phyloP scores from a whole-genome alignment of 2,329 filamentous ascomycete genomes.

The Aspergillus spinulosporus region DNA sequence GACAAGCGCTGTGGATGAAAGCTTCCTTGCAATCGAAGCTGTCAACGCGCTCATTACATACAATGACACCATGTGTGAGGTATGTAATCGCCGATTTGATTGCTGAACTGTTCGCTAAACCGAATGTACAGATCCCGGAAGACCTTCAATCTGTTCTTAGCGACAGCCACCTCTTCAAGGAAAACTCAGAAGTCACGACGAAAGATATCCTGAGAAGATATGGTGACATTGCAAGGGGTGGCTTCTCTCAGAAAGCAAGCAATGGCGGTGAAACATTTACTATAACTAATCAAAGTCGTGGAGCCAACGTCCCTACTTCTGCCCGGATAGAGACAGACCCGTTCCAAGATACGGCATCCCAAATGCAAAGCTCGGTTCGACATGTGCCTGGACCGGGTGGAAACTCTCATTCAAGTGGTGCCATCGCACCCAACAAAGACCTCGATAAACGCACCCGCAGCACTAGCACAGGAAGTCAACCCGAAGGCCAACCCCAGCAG shows the following conservation, averaged over 20 bases:
- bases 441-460: slow-evolving; percentile 38
- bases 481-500: slow-evolving; percentile 36
- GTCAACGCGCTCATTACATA: slow-evolving; percentile 87
- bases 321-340: slow-evolving; percentile 83
- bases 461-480: slow-evolving; percentile 37
- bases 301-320: slow-evolving; percentile 51
- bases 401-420: slow-evolving; percentile 34
- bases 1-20: slow-evolving; percentile 75
- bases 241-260: slow-evolving; percentile 57
- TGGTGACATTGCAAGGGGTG: slow-evolving; percentile 72
- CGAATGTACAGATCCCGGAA: slow-evolving; percentile 72
- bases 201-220: slow-evolving; percentile 97
- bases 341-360: slow-evolving; percentile 67
- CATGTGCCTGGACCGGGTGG: slow-evolving; percentile 59
- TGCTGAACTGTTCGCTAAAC: not conserved
- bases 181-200: slow-evolving; percentile 82
- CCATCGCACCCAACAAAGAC: slow-evolving; percentile 27
- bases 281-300: slow-evolving; percentile 42
- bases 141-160: slow-evolving; percentile 83
- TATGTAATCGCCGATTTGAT: slow-evolving; percentile 52
- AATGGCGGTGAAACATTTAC: slow-evolving; percentile 56
- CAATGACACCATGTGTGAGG: slow-evolving; percentile 96
- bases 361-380: slow-evolving; percentile 79
- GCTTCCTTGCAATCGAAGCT: slow-evolving; percentile 89
- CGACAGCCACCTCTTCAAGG: slow-evolving; percentile 79